These are phyloP conservation scores for Pseudogymnoascus sp. DNA, from an alignment of 2,329 filamentous ascomycete genomes.

Conservation along the genomic window DNA sequence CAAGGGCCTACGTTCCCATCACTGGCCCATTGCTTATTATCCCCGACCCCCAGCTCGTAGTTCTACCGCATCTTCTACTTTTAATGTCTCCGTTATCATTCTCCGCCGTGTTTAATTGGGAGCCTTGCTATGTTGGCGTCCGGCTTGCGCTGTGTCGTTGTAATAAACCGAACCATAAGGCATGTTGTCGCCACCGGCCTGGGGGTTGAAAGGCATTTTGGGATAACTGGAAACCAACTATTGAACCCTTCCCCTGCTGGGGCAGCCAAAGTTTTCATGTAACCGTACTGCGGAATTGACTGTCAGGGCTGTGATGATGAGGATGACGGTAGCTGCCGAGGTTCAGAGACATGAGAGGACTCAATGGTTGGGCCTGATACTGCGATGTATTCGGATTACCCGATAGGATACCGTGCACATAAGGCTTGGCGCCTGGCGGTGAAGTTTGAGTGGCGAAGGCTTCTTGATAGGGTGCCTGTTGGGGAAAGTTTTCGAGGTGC, in stretches of 20 bases:
- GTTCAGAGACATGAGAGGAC: background rate
- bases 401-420: too few relatives aligned
- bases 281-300: background rate
- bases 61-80: background rate
- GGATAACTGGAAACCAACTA: background rate
- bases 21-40: background rate
- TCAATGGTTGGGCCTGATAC: background rate
- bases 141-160: background rate
- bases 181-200: background rate
- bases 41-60: background rate
- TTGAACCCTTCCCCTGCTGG: background rate
- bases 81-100: constrained; percentile 3
- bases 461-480: background rate
- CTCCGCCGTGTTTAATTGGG: background rate
- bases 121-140: constrained; percentile 4
- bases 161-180: constrained; percentile 7
- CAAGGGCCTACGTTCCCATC: background rate
- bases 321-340: background rate
- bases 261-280: background rate
- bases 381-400: background rate
- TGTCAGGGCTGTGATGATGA: background rate
- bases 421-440: background rate
- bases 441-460: background rate
- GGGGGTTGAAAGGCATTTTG: background rate
- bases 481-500: background rate